phyloP scores from a whole-genome alignment of 2,329 filamentous ascomycete genomes.

The Aspergillus sp. region DNA sequence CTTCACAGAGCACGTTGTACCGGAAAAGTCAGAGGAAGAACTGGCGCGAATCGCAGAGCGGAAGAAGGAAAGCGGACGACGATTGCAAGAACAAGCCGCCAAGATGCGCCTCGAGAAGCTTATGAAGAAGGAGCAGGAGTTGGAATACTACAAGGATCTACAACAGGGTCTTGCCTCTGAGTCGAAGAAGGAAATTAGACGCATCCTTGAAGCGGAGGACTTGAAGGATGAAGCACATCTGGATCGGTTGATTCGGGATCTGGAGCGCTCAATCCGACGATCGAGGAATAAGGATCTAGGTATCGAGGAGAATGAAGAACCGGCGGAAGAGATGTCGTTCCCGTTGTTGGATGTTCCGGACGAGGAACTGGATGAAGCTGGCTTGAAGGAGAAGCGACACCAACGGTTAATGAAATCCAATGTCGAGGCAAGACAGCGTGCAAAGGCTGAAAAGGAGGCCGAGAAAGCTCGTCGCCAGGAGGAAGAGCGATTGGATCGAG shows the following conservation, averaged over 20 bases:
- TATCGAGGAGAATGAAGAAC: slow-evolving; percentile 71
- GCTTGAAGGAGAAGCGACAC: slow-evolving; percentile 84
- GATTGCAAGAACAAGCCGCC: slow-evolving; percentile 89
- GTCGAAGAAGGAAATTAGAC: slow-evolving; percentile 85
- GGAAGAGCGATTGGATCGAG: slow-evolving; percentile 73
- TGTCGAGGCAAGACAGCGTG: slow-evolving; percentile 84
- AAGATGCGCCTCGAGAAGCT: slow-evolving; percentile 96
- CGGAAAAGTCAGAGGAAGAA: slow-evolving; percentile 93
- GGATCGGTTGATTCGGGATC: slow-evolving; percentile 75
- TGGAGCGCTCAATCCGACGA: slow-evolving; percentile 83
- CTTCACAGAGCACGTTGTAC: slow-evolving; percentile 79
- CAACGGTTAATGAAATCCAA: slow-evolving; percentile 92
- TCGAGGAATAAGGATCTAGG: slow-evolving; percentile 91
- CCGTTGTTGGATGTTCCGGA: slow-evolving; percentile 83
- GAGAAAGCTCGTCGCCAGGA: slow-evolving; percentile 81
- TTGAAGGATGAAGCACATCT: slow-evolving; percentile 84
- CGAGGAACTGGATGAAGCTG: slow-evolving; percentile 85
- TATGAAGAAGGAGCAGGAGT: slow-evolving; percentile 88
- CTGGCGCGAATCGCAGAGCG: slow-evolving; percentile 83
- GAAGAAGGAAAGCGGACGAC: slow-evolving; percentile 85
- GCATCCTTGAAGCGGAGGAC: slow-evolving; percentile 81
- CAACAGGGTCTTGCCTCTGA: slow-evolving; percentile 64
- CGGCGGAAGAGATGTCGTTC: slow-evolving; percentile 72
- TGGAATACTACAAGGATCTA: slow-evolving; percentile 87
- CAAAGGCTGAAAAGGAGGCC: slow-evolving; percentile 90